phyloP scores from a whole-genome alignment of 805 yeast genomes.

The Candida yuanshanica region DNA sequence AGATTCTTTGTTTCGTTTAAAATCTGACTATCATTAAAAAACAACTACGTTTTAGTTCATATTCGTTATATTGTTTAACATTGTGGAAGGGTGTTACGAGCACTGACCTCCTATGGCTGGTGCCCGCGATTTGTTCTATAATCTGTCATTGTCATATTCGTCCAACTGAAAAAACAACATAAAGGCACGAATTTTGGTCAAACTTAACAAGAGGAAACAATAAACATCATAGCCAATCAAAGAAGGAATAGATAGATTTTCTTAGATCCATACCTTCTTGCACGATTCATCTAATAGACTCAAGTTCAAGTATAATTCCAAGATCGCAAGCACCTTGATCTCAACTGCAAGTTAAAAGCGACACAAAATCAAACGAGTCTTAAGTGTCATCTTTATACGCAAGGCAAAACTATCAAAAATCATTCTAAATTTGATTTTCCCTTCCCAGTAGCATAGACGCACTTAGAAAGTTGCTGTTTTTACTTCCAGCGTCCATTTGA shows the following conservation, averaged over 20 bases:
- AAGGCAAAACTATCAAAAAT: neutral
- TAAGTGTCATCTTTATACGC: neutral
- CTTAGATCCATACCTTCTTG: too few relatives aligned
- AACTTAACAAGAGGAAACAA: neutral
- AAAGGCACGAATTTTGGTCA: neutral
- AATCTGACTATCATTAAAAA: too few relatives aligned
- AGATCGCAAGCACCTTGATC: neutral
- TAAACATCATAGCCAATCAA: neutral
- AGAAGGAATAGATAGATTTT: neutral
- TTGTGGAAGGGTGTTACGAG: too few relatives aligned
- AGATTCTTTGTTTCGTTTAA: too few relatives aligned
- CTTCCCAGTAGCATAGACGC: too few relatives aligned
- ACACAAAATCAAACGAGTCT: neutral
- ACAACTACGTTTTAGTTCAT: too few relatives aligned
- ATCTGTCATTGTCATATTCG: neutral
- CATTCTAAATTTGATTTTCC: too few relatives aligned
- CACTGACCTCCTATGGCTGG: too few relatives aligned
- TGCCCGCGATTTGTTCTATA: too few relatives aligned
- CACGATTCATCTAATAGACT: too few relatives aligned
- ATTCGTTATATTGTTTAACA: too few relatives aligned
- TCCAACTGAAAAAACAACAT: neutral
- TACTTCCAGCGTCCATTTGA: neutral
- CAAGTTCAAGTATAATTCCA: too few relatives aligned
- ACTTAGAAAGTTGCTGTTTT: neutral
- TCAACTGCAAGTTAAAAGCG: neutral